Evolutionary conservation across 1,284 basidiomycete species (phyloP).

Genomic region (Porodaedalea pini): DNA sequence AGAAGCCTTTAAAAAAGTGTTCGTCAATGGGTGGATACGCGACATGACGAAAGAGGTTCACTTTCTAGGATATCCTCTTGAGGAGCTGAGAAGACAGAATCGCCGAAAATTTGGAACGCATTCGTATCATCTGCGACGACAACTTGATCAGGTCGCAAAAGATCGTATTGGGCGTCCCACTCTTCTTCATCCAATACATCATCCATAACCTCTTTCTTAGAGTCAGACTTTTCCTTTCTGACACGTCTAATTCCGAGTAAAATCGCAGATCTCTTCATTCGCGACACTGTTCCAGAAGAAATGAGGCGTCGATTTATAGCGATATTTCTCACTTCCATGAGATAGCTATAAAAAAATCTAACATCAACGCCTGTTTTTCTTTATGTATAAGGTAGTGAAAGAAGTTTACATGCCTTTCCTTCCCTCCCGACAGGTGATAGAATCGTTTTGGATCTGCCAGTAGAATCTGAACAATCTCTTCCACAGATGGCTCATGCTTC

Average conservation of each 20-base stretch:
- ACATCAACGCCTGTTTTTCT: conserved; percentile 4
- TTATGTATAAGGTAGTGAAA: conserved; percentile 7
- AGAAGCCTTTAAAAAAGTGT: conserved; percentile 49
- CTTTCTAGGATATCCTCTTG: conserved; percentile 87
- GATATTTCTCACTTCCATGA: conserved; percentile 81
- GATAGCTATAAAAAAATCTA: conserved; percentile 59
- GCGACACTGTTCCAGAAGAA: conserved; percentile 48
- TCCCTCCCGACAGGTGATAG: conserved; percentile 62
- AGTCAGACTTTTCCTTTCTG: conserved; percentile 35
- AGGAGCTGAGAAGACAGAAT: conserved; percentile 76
- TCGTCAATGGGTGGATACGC: background rate
- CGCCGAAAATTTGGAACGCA: conserved; percentile 72
- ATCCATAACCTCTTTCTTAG: conserved; percentile 30
- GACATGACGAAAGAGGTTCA: conserved; percentile 29
- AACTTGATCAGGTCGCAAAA: conserved; percentile 59
- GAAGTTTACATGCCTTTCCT: conserved; percentile 49
- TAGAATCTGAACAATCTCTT: conserved; percentile 69
- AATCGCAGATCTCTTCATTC: conserved; percentile 71
- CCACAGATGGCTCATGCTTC: conserved; percentile 82
- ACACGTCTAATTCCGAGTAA: conserved; percentile 69
- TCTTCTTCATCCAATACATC: conserved; percentile 59
- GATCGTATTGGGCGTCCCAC: conserved; percentile 62
- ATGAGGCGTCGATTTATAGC: conserved; percentile 72
- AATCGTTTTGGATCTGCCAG: conserved; percentile 66
- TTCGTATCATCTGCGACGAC: conserved; percentile 81